phyloP scores from a whole-genome alignment of 208 protist genomes.

The Leishmania amazonensis region DNA sequence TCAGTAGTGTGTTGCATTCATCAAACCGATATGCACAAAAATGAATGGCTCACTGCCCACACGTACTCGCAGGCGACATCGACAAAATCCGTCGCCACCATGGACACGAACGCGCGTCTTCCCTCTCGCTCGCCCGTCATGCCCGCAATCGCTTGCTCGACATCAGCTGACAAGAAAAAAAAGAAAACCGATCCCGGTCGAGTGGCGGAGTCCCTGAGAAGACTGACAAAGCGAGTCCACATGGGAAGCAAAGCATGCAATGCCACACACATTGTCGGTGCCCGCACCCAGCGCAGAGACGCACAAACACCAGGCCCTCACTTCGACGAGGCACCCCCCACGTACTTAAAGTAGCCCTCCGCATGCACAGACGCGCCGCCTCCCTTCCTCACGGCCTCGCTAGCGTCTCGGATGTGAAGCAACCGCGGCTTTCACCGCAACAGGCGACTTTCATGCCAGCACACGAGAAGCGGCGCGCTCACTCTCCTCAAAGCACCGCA shows the following conservation, averaged over 20 bases:
- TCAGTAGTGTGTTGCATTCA: neutral
- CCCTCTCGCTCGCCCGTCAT: neutral
- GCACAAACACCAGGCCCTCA: neutral
- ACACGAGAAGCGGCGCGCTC: neutral
- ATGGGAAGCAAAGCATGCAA: neutral
- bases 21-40: neutral
- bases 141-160: neutral
- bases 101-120: neutral
- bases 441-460: neutral
- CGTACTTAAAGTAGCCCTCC: neutral
- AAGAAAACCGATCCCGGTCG: neutral
- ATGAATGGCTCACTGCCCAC: neutral
- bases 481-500: neutral
- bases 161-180: neutral
- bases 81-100: neutral
- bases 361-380: neutral
- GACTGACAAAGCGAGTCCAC: neutral
- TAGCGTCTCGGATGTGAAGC: neutral
- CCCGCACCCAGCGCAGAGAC: neutral
- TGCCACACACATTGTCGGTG: neutral
- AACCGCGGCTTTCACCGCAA: neutral
- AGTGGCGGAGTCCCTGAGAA: neutral
- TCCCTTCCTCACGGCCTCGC: neutral
- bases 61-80: neutral
- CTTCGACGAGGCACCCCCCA: neutral